Conservation (phyloP, 495 filamentous ascomycete species). For the Penicillium subrubescens region DNA sequence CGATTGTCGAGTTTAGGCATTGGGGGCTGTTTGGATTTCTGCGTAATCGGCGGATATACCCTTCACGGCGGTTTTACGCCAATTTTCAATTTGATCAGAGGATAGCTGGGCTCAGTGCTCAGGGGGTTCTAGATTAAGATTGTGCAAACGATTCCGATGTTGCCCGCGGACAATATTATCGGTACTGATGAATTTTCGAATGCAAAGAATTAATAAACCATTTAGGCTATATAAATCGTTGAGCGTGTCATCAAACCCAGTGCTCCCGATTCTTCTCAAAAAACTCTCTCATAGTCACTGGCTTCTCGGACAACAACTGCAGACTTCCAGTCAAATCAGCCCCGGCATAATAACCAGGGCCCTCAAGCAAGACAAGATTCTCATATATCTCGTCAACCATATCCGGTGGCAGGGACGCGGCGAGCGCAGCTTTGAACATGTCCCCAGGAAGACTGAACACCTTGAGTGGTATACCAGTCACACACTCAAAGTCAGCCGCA, state of each 20-base stretch:
- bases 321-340: conserved; percentile 14
- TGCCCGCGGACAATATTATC: too few relatives aligned
- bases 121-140: too few relatives aligned
- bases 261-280: not conserved
- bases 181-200: too few relatives aligned
- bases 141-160: too few relatives aligned
- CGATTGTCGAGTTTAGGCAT: too few relatives aligned
- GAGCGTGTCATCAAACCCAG: not conserved
- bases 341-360: conserved; percentile 15
- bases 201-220: too few relatives aligned
- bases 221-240: too few relatives aligned
- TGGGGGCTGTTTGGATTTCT: too few relatives aligned
- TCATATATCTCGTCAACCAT: conserved; percentile 14
- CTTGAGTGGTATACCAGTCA: not conserved
- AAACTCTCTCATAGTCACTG: not conserved
- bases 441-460: not conserved
- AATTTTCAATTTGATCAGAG: too few relatives aligned
- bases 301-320: not conserved
- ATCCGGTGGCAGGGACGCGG: not conserved
- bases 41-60: too few relatives aligned
- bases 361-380: conserved; percentile 14
- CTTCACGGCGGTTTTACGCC: too few relatives aligned
- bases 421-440: not conserved
- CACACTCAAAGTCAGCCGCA: not conserved
- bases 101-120: too few relatives aligned